Evolutionary conservation across 208 protist genomes (phyloP), one percentile per base, ranked within the genome.

Genomic region (Leishmania mexicana): DNA sequence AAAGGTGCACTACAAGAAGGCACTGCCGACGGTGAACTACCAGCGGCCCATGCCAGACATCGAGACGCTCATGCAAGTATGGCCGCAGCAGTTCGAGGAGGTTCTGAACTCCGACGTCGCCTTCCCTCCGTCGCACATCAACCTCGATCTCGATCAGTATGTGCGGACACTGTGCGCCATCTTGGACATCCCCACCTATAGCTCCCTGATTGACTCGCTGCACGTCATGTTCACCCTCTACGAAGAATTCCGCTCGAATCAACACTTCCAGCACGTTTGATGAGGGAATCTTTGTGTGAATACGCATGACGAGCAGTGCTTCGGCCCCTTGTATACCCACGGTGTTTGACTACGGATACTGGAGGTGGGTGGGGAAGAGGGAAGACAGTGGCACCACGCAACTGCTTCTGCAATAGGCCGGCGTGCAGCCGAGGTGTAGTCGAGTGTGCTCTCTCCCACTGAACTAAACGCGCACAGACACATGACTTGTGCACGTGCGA

Each of bases 171-270:
- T 99, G 10, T 99, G 98, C 87, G 92, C 94, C 38, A 85, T 99
- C 31, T 83, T 99, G 35, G 99, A 99, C 81, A 99, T 99, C 60
- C 98, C 99, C 13, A 98, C 99, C 4, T 98, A 99, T 91, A 94
- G 89, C 79, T 98, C 96, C 3, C 88, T 99, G n/a, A 97, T 99
- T 65, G 98, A 99, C 85, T 98, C 98, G 1, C 92, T 99, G 13
- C 98, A 99, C 88, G 89, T 99, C 35, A 96, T 99, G 86, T 99
- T 99, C 86, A 98, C 98, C 35, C 83, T 99, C 15, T 99, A 99
- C 81, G 89, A 97, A 73, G 98, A 99, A 53, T 99, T 99, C 85
- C 93, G 98, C 72, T 87, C 87, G 1, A 99, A 98, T 81, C 96
- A 98, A 81, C 97, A 99, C 83, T 99, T 99, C 79, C 92, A 98